These are phyloP conservation scores for Tubosaeta sp. DNA, from an alignment of 768 basidiomycete species.

Conservation along the genomic window DNA sequence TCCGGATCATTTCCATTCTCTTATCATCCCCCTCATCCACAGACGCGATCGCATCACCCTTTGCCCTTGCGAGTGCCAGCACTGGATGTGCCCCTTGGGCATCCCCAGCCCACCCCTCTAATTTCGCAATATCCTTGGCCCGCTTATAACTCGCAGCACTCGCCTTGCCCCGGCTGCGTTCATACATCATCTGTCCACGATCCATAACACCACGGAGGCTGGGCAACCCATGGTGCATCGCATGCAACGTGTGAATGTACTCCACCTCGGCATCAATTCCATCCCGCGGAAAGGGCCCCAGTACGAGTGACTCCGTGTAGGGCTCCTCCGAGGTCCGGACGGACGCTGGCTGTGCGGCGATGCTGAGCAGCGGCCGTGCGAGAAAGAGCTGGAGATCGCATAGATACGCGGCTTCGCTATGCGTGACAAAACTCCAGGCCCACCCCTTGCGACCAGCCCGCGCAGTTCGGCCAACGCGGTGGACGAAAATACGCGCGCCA, in stretches of 20 bases:
- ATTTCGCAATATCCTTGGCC: conserved; percentile 80
- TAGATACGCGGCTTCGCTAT: conserved; percentile 82
- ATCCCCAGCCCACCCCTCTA: conserved; percentile 63
- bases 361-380: conserved; percentile 64
- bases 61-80: conserved; percentile 36
- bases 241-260: conserved; percentile 64
- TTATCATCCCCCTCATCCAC: conserved; percentile 43
- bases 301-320: conserved; percentile 68
- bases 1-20: conserved; percentile 61
- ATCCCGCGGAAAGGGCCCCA: conserved; percentile 81
- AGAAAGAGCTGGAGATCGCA: conserved; percentile 93
- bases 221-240: conserved; percentile 57
- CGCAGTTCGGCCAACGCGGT: conserved; percentile 95
- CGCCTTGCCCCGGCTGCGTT: conserved; percentile 89
- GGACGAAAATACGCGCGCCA: conserved; percentile 89
- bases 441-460: conserved; percentile 92
- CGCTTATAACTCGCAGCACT: conserved; percentile 80
- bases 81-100: conserved; percentile 69
- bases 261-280: conserved; percentile 81
- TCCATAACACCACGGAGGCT: conserved; percentile 77
- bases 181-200: conserved; percentile 90
- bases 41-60: conserved; percentile 11
- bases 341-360: conserved; percentile 28
- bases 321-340: conserved; percentile 49
- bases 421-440: conserved; percentile 93